Conservation (phyloP, 345 rosid genomes). For the Eucalyptus rudis region DNA sequence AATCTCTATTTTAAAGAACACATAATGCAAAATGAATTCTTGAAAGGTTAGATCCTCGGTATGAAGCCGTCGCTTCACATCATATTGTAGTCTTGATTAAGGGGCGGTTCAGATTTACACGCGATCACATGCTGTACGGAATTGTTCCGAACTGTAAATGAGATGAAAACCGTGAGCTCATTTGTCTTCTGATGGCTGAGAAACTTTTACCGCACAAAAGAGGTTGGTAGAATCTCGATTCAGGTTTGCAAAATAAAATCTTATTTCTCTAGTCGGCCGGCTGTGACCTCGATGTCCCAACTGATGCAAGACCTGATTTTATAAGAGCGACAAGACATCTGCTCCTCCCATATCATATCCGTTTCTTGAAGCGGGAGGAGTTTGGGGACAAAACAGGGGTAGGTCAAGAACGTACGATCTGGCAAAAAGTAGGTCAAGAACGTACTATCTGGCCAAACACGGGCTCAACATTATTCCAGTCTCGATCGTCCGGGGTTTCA, state of each 20-base stretch:
- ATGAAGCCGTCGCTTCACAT: not conserved
- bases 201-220: not conserved
- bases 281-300: not conserved
- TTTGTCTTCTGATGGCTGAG: not conserved
- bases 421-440: not conserved
- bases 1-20: not conserved
- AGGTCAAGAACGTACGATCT: not conserved
- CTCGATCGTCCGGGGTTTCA: not conserved
- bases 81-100: not conserved
- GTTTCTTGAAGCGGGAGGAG: not conserved
- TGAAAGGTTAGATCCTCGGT: not conserved
- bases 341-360: not conserved
- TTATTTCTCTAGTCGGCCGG: not conserved
- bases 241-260: not conserved
- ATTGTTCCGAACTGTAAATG: not conserved
- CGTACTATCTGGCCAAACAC: not conserved
- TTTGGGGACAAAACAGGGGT: not conserved
- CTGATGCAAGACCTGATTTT: not conserved
- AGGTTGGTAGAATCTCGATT: not conserved
- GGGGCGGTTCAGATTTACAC: not conserved
- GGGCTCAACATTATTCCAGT: not conserved
- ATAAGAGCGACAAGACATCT: not conserved
- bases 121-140: not conserved
- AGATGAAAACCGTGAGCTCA: not conserved
- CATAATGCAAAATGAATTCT: not conserved